phyloP scores from a whole-genome alignment of 179 eudicot genomes.

The Beta corolliflora region DNA sequence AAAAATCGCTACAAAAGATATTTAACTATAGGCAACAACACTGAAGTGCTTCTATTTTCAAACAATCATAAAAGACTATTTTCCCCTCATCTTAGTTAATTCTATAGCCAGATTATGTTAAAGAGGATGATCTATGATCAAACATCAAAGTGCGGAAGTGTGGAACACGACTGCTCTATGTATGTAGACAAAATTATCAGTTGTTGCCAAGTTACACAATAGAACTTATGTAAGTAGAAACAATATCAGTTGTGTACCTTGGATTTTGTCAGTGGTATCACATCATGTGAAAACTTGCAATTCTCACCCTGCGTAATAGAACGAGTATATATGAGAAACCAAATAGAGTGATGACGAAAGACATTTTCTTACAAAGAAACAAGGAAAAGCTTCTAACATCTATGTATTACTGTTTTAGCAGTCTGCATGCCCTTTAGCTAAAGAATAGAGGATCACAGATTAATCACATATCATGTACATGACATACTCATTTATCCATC shows the following conservation, averaged over 20 bases:
- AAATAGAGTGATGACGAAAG: neutral
- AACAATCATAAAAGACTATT: neutral
- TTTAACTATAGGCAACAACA: neutral
- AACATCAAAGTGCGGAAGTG: neutral
- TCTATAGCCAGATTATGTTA: too few species aligned
- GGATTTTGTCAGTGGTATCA: slow-evolving; percentile 79
- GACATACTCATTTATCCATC: neutral
- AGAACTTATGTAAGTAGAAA: neutral
- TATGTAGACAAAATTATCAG: neutral
- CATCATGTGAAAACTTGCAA: slow-evolving; percentile 94
- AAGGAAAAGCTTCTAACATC: neutral
- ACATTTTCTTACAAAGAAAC: neutral
- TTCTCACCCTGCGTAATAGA: slow-evolving; percentile 65
- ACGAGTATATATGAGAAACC: slow-evolving; percentile 27
- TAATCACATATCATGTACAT: neutral
- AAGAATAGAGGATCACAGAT: neutral
- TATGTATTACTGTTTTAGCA: neutral
- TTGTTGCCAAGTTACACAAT: neutral
- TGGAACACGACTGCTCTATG: neutral
- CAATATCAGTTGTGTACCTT: slow-evolving; percentile 46
- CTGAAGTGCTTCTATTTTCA: neutral
- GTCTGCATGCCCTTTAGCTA: neutral
- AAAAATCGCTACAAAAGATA: neutral
- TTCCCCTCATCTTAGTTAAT: neutral
- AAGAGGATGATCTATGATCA: neutral